Conservation (phyloP, 768 basidiomycete genomes). For the Clathrus columnatus region DNA sequence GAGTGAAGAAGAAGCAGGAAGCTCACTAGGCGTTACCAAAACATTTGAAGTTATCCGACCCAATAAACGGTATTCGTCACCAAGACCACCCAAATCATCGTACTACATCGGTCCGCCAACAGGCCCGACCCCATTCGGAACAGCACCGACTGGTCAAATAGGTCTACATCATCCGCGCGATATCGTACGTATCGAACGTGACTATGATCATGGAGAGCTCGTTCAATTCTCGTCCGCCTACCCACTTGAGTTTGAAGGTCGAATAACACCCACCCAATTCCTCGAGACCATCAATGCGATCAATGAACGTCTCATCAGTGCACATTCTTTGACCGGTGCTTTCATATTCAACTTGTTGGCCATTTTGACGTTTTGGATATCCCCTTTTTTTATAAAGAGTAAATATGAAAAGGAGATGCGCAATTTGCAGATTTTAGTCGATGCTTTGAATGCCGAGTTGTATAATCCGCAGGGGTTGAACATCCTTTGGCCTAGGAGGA, state of each 20-base stretch:
- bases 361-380: slow-evolving; percentile 73
- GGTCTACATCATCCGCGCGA: slow-evolving; percentile 88
- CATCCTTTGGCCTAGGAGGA: slow-evolving; percentile 73
- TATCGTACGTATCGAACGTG: slow-evolving; percentile 84
- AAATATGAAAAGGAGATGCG: slow-evolving; percentile 87
- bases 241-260: slow-evolving; percentile 86
- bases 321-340: slow-evolving; percentile 67
- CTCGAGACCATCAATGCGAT: slow-evolving; percentile 83
- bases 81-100: slow-evolving; percentile 64
- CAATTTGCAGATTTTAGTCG: slow-evolving; percentile 52
- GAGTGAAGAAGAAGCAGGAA: neutral
- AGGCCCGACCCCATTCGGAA: slow-evolving; percentile 71
- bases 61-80: slow-evolving; percentile 12
- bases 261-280: slow-evolving; percentile 87
- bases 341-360: slow-evolving; percentile 74
- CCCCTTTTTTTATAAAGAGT: slow-evolving; percentile 53
- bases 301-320: slow-evolving; percentile 81
- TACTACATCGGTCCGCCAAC: slow-evolving; percentile 82
- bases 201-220: slow-evolving; percentile 85
- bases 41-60: slow-evolving; percentile 11
- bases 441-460: slow-evolving; percentile 56
- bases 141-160: slow-evolving; percentile 72
- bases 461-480: slow-evolving; percentile 86
- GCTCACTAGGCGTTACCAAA: neutral
- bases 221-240: slow-evolving; percentile 85